These are phyloP conservation scores for Polychytrium aggregatum DNA, from an alignment of 192 early-diverging fungal species.

Conservation along the genomic window DNA sequence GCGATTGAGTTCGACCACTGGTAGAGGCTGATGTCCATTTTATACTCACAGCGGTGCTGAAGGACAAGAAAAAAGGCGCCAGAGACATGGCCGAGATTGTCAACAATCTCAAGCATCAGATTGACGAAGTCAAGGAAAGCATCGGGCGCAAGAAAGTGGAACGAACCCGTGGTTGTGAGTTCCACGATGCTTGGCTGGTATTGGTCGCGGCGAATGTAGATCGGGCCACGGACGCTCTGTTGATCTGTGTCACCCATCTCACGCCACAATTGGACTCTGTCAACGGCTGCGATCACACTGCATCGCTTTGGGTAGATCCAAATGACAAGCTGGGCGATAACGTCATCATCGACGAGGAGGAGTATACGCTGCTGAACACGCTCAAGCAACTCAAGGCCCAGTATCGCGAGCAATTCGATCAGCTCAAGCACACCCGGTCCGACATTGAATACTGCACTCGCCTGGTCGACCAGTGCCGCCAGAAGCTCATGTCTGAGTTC, in stretches of 20 bases:
- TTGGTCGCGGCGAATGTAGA: no score
- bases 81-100: slow-evolving; percentile 26
- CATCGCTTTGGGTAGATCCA: no score
- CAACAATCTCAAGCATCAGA: slow-evolving; percentile 31
- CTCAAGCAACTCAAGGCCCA: slow-evolving; percentile 30
- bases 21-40: neutral
- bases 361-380: slow-evolving; percentile 25
- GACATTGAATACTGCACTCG: slow-evolving; percentile 41
- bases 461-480: slow-evolving; percentile 45
- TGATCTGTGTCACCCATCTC: no score
- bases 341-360: slow-evolving; percentile 45
- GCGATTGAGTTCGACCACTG: no score
- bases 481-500: slow-evolving; percentile 49
- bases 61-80: slow-evolving; percentile 38
- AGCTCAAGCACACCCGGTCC: slow-evolving; percentile 15
- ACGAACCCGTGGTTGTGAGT: slow-evolving; percentile 6
- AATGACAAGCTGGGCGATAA: no score
- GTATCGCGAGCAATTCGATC: slow-evolving; percentile 31
- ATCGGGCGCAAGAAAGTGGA: slow-evolving; percentile 20
- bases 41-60: slow-evolving; percentile 21
- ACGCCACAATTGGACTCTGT: no score
- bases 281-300: no score
- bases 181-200: no score
- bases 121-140: slow-evolving; percentile 26
- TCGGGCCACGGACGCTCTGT: no score